These are phyloP conservation scores for Acacia pycnantha DNA, from an alignment of 331 rosid genomes.

Conservation along the genomic window DNA sequence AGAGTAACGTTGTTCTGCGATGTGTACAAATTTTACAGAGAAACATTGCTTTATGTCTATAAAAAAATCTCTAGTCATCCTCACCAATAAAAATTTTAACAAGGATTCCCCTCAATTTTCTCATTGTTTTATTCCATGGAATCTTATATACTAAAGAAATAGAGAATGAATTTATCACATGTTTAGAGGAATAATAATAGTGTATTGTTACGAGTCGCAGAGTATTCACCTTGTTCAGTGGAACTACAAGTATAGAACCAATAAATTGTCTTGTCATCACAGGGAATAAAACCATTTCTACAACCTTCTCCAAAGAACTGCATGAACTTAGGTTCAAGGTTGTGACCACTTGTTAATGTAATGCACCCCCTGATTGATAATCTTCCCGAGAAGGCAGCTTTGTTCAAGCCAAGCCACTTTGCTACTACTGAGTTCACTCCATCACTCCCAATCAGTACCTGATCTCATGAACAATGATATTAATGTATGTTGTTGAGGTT, in stretches of 20 bases:
- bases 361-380: slow-evolving; percentile 46
- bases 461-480: not conserved
- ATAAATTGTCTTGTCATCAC: slow-evolving; percentile 39
- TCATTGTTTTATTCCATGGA: not conserved
- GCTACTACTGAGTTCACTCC: slow-evolving; percentile 30
- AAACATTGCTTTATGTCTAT: no score
- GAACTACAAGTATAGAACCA: slow-evolving; percentile 71
- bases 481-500: not conserved
- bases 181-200: not conserved
- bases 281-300: slow-evolving; percentile 55
- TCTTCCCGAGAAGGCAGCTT: slow-evolving; percentile 47
- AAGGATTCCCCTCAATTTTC: no score
- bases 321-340: slow-evolving; percentile 41
- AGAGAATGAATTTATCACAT: not conserved
- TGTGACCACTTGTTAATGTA: slow-evolving; percentile 29
- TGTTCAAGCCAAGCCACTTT: slow-evolving; percentile 56
- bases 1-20: no score
- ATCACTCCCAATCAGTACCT: slow-evolving; percentile 79
- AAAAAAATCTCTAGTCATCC: no score
- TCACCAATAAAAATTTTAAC: no score
- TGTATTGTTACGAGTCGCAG: not conserved
- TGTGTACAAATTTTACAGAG: no score
- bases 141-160: not conserved
- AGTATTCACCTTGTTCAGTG: slow-evolving; percentile 48
- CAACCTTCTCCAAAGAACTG: slow-evolving; percentile 59